Evolutionary conservation across 768 basidiomycete species (phyloP).

Genomic region (Xerocomellus chrysenteron): DNA sequence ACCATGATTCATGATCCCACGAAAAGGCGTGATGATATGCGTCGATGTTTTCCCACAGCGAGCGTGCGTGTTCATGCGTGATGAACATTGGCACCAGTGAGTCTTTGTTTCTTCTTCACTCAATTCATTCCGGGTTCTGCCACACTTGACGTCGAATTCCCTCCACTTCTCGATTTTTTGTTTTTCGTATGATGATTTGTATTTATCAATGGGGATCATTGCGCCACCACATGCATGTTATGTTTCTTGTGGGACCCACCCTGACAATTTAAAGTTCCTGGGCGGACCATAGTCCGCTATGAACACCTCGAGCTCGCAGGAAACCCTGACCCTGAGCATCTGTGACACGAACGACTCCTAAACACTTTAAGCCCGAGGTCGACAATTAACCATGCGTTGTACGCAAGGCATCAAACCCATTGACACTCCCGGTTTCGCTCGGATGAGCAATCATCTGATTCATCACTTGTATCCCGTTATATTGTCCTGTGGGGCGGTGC

Average conservation of each 20-base stretch:
- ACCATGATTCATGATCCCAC: background rate
- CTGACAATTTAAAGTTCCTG: background rate
- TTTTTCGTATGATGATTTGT: no score
- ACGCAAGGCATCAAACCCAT: conserved; percentile 15
- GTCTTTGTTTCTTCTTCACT: background rate
- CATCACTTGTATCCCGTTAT: background rate
- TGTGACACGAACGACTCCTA: background rate
- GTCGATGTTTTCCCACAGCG: background rate
- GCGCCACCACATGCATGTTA: background rate
- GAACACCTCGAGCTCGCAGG: conserved; percentile 14
- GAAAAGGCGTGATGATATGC: background rate
- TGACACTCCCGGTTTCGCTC: background rate
- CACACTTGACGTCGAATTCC: background rate
- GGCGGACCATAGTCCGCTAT: background rate
- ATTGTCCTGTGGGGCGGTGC: background rate
- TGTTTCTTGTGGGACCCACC: background rate
- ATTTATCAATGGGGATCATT: background rate
- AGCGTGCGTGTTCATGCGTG: background rate
- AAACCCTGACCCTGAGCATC: conserved; percentile 21
- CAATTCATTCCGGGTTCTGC: background rate
- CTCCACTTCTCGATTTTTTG: background rate
- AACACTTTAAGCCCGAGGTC: background rate
- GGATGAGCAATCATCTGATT: background rate
- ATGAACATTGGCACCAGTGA: background rate
- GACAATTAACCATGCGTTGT: conserved; percentile 1